These are phyloP conservation scores for Xylaria digitata DNA, from an alignment of 2,329 filamentous ascomycete genomes.

Conservation along the genomic window DNA sequence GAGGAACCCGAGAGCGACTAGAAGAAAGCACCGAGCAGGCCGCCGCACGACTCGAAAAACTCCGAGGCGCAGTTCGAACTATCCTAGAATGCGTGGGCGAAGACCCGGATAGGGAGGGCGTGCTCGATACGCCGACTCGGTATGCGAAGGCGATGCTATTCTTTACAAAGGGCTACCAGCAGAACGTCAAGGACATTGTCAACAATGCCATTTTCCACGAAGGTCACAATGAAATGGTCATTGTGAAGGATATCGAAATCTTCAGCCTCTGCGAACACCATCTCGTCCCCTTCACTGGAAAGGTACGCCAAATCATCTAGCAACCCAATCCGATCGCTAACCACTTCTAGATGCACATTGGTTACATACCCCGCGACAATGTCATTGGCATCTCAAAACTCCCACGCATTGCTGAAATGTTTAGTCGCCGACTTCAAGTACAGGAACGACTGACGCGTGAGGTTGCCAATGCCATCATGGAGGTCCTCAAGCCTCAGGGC, in stretches of 20 bases:
- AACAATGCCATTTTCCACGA: constrained; percentile 96
- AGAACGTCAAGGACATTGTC: constrained; percentile 90
- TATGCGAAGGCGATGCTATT: constrained; percentile 97
- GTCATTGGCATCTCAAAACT: constrained; percentile 95
- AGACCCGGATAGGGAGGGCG: constrained; percentile 72
- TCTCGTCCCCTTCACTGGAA: constrained; percentile 94
- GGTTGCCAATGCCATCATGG: constrained; percentile 91
- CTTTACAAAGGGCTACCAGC: constrained; percentile 96
- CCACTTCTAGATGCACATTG: constrained; percentile 87
- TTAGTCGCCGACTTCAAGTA: constrained; percentile 90
- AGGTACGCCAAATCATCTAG: constrained; percentile 65
- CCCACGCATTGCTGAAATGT: constrained; percentile 96
- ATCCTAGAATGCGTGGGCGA: constrained; percentile 77
- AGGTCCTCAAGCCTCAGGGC: constrained; percentile 91
- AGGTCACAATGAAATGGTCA: constrained; percentile 96
- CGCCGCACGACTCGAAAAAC: constrained; percentile 64
- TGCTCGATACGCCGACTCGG: constrained; percentile 78
- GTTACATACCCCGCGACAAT: constrained; percentile 91
- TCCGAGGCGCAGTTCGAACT: constrained; percentile 72
- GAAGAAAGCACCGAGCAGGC: constrained; percentile 67
- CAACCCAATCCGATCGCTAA: constrained; percentile 7
- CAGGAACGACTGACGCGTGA: constrained; percentile 97
- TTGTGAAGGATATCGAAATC: constrained; percentile 97
- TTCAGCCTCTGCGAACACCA: constrained; percentile 97
- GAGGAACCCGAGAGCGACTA: constrained; percentile 71